These are phyloP conservation scores for Trifolium subterraneum DNA, from an alignment of 306 rosid species.

Conservation along the genomic window DNA sequence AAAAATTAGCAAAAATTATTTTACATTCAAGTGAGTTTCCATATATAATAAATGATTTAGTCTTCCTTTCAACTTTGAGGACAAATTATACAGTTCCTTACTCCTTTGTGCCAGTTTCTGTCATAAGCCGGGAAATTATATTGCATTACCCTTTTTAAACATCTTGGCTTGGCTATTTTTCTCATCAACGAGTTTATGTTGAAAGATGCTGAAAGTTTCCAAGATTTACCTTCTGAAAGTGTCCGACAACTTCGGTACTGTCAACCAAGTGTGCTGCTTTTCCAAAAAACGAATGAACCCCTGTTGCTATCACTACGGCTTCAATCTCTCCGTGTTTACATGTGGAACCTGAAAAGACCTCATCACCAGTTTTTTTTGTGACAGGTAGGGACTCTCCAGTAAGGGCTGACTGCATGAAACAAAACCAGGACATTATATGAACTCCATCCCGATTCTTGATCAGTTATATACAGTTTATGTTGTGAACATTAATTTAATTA, in stretches of 20 bases:
- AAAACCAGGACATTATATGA: slow-evolving; percentile 37
- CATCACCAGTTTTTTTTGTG: slow-evolving; percentile 78
- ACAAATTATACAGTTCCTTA: slow-evolving; percentile 11
- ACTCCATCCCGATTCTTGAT: slow-evolving; percentile 30
- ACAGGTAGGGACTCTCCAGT: slow-evolving; percentile 91
- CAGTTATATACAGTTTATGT: not conserved
- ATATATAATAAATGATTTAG: slow-evolving; percentile 6
- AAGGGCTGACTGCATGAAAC: slow-evolving; percentile 77
- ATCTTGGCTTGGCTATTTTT: slow-evolving; percentile 4
- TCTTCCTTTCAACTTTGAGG: slow-evolving; percentile 15
- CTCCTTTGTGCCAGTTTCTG: slow-evolving; percentile 25
- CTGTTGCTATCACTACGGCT: slow-evolving; percentile 88
- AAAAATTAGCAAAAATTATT: slow-evolving; percentile 6
- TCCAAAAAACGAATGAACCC: slow-evolving; percentile 81
- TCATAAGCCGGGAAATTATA: not conserved
- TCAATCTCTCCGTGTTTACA: slow-evolving; percentile 93
- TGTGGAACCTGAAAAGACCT: slow-evolving; percentile 83
- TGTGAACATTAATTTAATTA: too few relatives aligned
- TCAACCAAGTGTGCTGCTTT: slow-evolving; percentile 88
- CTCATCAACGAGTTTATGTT: slow-evolving; percentile 17
- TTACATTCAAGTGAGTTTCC: slow-evolving; percentile 13
- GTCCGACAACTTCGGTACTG: slow-evolving; percentile 71
- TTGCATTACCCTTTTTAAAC: not conserved
- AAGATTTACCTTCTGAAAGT: slow-evolving; percentile 72
- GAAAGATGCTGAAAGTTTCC: slow-evolving; percentile 14